A percentile compares a stretch with the other conserved stretches of the same genome.
Conservation (phyloP, 805 yeast genomes). For the Saccharomycopsis sp. region DNA sequence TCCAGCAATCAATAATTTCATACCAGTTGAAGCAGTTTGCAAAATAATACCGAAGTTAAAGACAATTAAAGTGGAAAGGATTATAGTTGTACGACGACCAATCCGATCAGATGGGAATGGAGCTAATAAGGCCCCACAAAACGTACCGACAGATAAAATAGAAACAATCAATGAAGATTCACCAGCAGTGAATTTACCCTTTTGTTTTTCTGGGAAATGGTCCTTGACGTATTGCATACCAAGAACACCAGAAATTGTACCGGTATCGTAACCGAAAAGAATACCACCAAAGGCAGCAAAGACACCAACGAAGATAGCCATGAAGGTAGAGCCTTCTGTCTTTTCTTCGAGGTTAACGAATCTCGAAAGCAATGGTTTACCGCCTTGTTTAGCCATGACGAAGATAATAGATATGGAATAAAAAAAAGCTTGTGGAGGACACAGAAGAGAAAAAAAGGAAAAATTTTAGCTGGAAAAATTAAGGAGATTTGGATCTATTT, state of each 20-base stretch:
- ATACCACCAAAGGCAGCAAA: conserved; percentile 68
- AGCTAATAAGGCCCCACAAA: conserved; percentile 56
- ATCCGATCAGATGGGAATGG: conserved; percentile 48
- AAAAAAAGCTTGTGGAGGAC: too few species aligned
- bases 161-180: conserved; percentile 59
- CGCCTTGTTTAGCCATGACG: too few species aligned
- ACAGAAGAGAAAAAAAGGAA: too few species aligned
- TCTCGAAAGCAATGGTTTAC: background rate
- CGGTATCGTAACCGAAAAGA: conserved; percentile 63
- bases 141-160: conserved; percentile 69
- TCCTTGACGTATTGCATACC: conserved; percentile 50
- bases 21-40: conserved; percentile 40
- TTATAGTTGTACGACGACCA: conserved; percentile 49
- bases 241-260: conserved; percentile 57
- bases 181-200: conserved; percentile 34
- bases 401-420: too few species aligned
- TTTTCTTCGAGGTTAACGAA: conserved; percentile 32
- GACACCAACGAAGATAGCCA: conserved; percentile 45
- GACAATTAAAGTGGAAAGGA: conserved; percentile 36
- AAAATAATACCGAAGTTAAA: conserved; percentile 49
- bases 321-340: conserved; percentile 23
- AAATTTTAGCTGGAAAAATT: too few species aligned
- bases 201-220: conserved; percentile 34
- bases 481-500: too few species aligned
- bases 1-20: conserved; percentile 47